phyloP scores from a whole-genome alignment of 352 stramenopile genomes.

The Globisporangium takayamanum region DNA sequence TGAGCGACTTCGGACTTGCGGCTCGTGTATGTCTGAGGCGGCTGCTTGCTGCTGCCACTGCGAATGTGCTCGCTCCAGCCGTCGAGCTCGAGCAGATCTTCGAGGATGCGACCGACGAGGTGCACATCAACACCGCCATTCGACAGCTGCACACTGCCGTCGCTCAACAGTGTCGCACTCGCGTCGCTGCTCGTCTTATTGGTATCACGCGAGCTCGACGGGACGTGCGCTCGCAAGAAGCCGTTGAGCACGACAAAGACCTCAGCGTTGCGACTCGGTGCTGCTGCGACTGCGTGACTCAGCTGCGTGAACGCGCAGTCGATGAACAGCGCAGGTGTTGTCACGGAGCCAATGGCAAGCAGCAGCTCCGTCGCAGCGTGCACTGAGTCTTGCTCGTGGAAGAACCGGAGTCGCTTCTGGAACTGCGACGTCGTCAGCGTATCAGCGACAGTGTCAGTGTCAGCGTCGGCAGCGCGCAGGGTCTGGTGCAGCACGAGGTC shows the following conservation, averaged over 20 bases:
- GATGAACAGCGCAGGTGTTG: conserved; percentile 54
- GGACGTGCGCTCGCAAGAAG: conserved; percentile 29
- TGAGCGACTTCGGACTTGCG: conserved; percentile 24
- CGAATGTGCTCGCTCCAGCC: conserved; percentile 30
- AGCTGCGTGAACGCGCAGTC: conserved; percentile 58
- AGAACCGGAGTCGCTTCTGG: conserved; percentile 66
- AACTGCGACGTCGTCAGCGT: conserved; percentile 59
- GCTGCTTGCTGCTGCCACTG: neutral
- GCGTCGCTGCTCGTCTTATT: neutral
- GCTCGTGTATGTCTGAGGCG: conserved; percentile 7
- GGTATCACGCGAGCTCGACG: neutral
- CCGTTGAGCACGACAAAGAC: conserved; percentile 65
- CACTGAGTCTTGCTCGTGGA: conserved; percentile 67
- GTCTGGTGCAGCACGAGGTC: conserved; percentile 62
- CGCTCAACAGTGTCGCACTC: neutral
- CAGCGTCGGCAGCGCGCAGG: conserved; percentile 4
- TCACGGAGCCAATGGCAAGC: conserved; percentile 32
- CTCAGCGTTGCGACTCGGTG: conserved; percentile 19
- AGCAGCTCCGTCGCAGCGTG: conserved; percentile 38
- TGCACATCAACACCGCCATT: conserved; percentile 36
- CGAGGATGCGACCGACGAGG: conserved; percentile 64
- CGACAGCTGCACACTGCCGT: neutral
- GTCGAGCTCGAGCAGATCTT: conserved; percentile 55
- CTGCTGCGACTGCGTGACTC: neutral
- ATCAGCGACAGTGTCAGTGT: neutral